Evolutionary conservation across 805 yeast species (phyloP).

Genomic region (Yarrowia sp.): DNA sequence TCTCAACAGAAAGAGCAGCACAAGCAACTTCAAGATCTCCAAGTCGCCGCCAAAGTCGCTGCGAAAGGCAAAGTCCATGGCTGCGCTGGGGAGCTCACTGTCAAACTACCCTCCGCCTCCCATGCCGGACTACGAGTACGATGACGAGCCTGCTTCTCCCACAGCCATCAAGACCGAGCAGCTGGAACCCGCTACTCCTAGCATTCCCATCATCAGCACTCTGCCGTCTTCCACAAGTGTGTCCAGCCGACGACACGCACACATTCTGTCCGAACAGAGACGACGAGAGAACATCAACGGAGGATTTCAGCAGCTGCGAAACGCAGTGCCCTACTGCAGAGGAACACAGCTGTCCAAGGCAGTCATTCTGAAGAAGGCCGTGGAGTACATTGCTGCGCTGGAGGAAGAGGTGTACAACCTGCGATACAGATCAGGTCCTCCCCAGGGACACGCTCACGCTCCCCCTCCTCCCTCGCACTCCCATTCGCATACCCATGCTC

Average conservation of each 20-base stretch:
- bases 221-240: conserved; percentile 44
- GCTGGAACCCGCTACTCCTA: conserved; percentile 29
- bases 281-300: conserved; percentile 57
- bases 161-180: conserved; percentile 36
- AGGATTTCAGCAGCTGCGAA: conserved; percentile 54
- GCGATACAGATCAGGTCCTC: conserved; percentile 40
- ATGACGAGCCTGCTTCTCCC: conserved; percentile 23
- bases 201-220: conserved; percentile 44
- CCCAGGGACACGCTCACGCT: conserved; percentile 4
- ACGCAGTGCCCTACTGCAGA: conserved; percentile 53
- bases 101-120: conserved; percentile 19
- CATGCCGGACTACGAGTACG: conserved; percentile 26
- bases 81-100: conserved; percentile 10
- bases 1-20: conserved; percentile 24
- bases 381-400: conserved; percentile 54
- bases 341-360: conserved; percentile 58
- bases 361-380: conserved; percentile 53
- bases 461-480: neutral
- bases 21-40: conserved; percentile 15
- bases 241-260: conserved; percentile 51
- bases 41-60: conserved; percentile 38
- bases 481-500: neutral
- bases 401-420: conserved; percentile 46
- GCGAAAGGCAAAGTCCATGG: conserved; percentile 36
- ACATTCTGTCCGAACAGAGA: conserved; percentile 57